These are phyloP conservation scores for Remersonia thermophila DNA, from an alignment of 2,329 filamentous ascomycete genomes.

Conservation along the genomic window DNA sequence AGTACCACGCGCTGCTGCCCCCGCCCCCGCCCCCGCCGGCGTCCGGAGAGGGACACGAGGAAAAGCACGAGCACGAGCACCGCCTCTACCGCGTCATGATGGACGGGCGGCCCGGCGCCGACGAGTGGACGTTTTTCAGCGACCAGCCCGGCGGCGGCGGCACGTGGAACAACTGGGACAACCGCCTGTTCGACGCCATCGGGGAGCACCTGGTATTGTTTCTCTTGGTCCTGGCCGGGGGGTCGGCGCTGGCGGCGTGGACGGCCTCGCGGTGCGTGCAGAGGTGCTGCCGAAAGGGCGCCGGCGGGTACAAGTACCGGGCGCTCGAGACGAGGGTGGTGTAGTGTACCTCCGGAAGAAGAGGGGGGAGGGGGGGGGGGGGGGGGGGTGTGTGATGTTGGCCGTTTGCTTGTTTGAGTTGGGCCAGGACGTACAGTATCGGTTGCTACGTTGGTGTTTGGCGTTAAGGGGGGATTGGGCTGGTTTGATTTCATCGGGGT, in stretches of 20 bases:
- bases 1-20: slow-evolving; percentile 16
- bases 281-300: neutral
- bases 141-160: slow-evolving; percentile 17
- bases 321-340: neutral
- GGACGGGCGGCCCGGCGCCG: slow-evolving; percentile 14
- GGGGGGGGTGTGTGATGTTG: too few species aligned
- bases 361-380: too few species aligned
- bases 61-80: slow-evolving; percentile 9
- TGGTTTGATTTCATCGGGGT: too few species aligned
- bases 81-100: slow-evolving; percentile 17
- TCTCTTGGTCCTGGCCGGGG: slow-evolving; percentile 4
- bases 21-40: too few species aligned
- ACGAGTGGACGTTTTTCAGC: slow-evolving; percentile 18
- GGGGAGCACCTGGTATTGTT: slow-evolving; percentile 16
- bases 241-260: slow-evolving; percentile 4
- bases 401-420: too few species aligned
- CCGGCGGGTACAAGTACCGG: too few species aligned
- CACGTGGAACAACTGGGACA: slow-evolving; percentile 19
- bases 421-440: too few species aligned
- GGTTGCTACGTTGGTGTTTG: too few species aligned
- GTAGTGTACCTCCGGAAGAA: too few species aligned
- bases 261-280: slow-evolving; percentile 1
- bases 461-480: too few species aligned
- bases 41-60: too few species aligned
- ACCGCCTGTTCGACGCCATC: slow-evolving; percentile 14